These are phyloP conservation scores for Candida maltosa DNA, from an alignment of 805 yeast genomes.

Conservation along the genomic window DNA sequence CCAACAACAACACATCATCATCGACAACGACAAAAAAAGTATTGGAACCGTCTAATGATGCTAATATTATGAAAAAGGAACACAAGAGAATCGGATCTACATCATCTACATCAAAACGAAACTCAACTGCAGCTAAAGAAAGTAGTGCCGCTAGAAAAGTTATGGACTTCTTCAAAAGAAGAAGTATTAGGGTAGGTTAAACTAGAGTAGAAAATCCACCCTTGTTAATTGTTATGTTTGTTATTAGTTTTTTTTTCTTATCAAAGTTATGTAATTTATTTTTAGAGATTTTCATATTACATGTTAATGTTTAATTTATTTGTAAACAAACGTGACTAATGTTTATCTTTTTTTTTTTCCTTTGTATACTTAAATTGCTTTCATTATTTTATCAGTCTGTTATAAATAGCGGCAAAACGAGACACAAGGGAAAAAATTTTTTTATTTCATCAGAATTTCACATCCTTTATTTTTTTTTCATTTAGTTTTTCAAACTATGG, in stretches of 20 bases:
- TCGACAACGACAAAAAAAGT: slow-evolving; percentile 22
- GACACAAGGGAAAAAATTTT: too few relatives aligned
- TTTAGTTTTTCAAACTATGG: too few relatives aligned
- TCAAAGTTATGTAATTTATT: background rate
- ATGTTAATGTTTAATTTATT: too few relatives aligned
- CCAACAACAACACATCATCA: slow-evolving; percentile 2
- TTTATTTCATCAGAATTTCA: too few relatives aligned
- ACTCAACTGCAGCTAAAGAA: slow-evolving; percentile 42
- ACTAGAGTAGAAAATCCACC: background rate
- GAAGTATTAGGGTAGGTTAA: slow-evolving; percentile 35
- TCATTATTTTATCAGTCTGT: too few relatives aligned
- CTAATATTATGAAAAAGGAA: slow-evolving; percentile 20
- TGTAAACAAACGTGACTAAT: too few relatives aligned
- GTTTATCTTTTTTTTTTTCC: background rate
- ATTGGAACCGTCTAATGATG: slow-evolving; percentile 31
- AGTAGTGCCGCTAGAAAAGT: slow-evolving; percentile 76
- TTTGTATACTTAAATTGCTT: too few relatives aligned
- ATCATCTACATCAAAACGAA: slow-evolving; percentile 25
- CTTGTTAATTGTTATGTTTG: background rate
- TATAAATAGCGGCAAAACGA: too few relatives aligned
- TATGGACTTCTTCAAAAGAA: slow-evolving; percentile 74
- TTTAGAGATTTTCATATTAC: too few relatives aligned
- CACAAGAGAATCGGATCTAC: slow-evolving; percentile 26
- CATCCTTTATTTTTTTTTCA: too few relatives aligned
- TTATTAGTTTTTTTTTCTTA: slow-evolving; percentile 1